Base-by-base conservation (phyloP, 2,329 filamentous ascomycete genomes). In the Colletotrichum costaricense region DNA sequence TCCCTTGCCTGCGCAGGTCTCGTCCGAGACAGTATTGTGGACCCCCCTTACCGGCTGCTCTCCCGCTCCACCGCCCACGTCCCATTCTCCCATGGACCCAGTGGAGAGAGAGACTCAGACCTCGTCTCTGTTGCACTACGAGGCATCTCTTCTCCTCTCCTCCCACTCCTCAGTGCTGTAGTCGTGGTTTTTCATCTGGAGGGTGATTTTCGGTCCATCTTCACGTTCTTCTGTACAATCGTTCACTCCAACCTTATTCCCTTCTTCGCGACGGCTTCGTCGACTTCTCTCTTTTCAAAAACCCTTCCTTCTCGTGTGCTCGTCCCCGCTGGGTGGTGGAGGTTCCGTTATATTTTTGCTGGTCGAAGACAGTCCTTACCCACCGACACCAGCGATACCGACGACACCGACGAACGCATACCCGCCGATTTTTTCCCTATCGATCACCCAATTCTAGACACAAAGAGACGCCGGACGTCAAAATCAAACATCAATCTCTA, bases 401-500 rank as follows among this genome's bases (percentile, higher is more conserved):
- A 57, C 70, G 70, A 64, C 42, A 42, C 22, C 66, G 57, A 57
- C 70, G 70, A 64, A 55, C 49, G 26, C 26, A 63, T 54, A 30
- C 46, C 57, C 59, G 57, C 38, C 38, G 38, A 42, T 19, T 8
- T 16, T 55, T 19, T 9, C 30, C 56, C 30, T 35, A 60, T 14
- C 35, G 55, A 67, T 62, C 24, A 56, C 8, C 22, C 54, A 42
- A 16, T 5, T 49, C 16, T 49, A 22, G 42, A 49, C 42, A 63
- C 49, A 19, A 19, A 42, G 35, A 74, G 83, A 84, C 83, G 83
- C 83, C 79, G 83, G 82, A 73, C 83, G 83, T 84, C 83, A 72
- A 49, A 49, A 49, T 49, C 42, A 49, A 49, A 42, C 60, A 63
- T 28, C 59, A 42, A 64, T 24, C 33, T 38, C 33, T n/a, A 56